Conservation (phyloP, 306 rosid species). For the Quercus suber region DNA sequence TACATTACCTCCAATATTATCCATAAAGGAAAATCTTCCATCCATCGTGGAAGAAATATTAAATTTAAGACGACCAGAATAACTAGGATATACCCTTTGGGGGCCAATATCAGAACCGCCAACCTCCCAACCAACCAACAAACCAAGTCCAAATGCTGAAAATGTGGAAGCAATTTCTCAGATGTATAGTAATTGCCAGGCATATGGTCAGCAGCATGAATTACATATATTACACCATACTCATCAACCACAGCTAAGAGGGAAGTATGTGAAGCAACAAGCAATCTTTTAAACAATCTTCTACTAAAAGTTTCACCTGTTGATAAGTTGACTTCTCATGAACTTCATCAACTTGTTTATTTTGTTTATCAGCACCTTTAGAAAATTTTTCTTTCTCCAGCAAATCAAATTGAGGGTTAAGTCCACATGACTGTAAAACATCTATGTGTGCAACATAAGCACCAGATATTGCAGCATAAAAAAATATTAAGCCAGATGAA, state of each 20-base stretch:
- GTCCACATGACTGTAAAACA: conserved; percentile 54
- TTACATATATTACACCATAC: conserved; percentile 71
- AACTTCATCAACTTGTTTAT: conserved; percentile 33
- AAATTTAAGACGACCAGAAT: conserved; percentile 21
- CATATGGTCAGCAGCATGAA: conserved; percentile 42
- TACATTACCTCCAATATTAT: conserved; percentile 27
- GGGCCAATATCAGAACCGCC: conserved; percentile 71
- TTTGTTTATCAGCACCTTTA: conserved; percentile 21
- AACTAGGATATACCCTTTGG: conserved; percentile 47
- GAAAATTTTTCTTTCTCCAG: conserved; percentile 28
- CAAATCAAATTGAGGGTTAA: conserved; percentile 38
- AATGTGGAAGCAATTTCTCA: conserved; percentile 57
- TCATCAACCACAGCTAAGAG: conserved; percentile 76
- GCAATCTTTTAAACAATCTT: conserved; percentile 68
- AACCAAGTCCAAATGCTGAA: conserved; percentile 57
- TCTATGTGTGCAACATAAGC: conserved; percentile 62
- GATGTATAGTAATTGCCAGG: conserved; percentile 32
- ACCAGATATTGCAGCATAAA: conserved; percentile 67
- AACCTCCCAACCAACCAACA: conserved; percentile 74
- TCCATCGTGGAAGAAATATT: conserved; percentile 26
- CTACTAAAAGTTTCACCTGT: conserved; percentile 26
- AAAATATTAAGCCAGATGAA: conserved; percentile 65
- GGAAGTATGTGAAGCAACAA: conserved; percentile 69
- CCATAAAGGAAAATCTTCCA: conserved; percentile 29
- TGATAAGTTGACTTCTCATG: conserved; percentile 31